Base-by-base conservation (phyloP, 2,329 filamentous ascomycete species). In the Fusarium sp. region DNA sequence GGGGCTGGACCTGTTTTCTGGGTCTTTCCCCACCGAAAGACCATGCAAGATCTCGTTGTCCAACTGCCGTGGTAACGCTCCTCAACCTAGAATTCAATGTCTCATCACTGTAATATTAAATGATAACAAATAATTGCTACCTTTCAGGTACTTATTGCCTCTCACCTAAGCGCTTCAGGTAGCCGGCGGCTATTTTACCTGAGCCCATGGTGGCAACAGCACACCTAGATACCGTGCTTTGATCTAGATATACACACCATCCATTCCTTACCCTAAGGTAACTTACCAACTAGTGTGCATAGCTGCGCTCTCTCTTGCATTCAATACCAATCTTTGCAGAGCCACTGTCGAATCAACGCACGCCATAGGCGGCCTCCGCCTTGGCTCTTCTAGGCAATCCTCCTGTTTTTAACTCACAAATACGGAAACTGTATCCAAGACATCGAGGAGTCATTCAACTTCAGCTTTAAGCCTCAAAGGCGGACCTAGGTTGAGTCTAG, bases 1-100 rank as follows among this genome's bases (percentile, higher is more conserved):
- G 64, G 63, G 50, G 64, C 38, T 55, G 56, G 44, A 52, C 20
- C 32, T 64, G 35, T 64, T 57, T 41, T 58, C 41, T 40, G 64
- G 64, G 63, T 67, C 54, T 41, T 38, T 10, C 40, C 56, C 46
- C 59, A 59, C 55, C 48, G 30, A 20, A 38, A n/a, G 23, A 42
- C 30, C 32, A 48, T 55, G 40, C 37, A 49, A 54, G 40, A 45
- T 62, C 45, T 65, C 23, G 40, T 40, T 60, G 20, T 46, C 35
- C 41, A 62, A 61, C 42, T 61, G 27, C 55, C 42, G 27, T 32
- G 14, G 35, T 62, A 42, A 60, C 48, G 37, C 38, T 62, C 20
- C 35, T 50, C 49, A 41, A 46, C 27, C 27, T 49, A 38, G 23
- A 11, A 42, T 61, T 48, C 56, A 55, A 26, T 30, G 32, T 66